phyloP scores from a whole-genome alignment of 192 early-diverging fungal species.

The Backusella sp. region DNA sequence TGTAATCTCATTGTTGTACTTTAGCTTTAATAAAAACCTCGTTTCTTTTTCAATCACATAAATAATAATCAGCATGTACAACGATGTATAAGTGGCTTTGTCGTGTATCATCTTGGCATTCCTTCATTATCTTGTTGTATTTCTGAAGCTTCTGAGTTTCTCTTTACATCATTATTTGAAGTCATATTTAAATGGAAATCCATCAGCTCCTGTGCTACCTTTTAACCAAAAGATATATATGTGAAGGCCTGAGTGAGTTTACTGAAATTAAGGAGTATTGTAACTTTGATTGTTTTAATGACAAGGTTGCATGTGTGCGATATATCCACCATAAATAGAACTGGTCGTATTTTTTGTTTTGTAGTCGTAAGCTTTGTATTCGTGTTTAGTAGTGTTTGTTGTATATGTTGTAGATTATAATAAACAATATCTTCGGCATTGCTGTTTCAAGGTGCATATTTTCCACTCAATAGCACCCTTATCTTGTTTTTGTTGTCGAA shows the following conservation, averaged over 20 bases:
- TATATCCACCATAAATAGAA: neutral
- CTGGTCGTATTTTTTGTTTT: neutral
- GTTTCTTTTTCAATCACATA: neutral
- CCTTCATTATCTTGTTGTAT: neutral
- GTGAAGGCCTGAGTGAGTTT: neutral
- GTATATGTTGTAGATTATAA: neutral
- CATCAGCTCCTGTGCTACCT: neutral
- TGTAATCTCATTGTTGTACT: neutral
- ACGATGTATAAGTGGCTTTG: neutral
- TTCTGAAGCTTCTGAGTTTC: neutral
- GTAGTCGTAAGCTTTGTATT: slow-evolving; percentile 3
- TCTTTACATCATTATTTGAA: neutral
- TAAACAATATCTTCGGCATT: neutral
- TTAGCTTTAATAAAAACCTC: neutral
- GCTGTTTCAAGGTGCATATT: neutral
- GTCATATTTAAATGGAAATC: neutral
- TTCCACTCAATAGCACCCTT: neutral
- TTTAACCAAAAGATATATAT: neutral
- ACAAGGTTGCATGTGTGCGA: neutral
- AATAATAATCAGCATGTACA: neutral
- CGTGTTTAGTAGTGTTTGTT: neutral
- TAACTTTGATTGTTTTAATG: neutral
- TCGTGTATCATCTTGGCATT: neutral
- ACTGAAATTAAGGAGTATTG: neutral
- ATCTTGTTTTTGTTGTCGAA: neutral